Conservation (phyloP, 371 early-diverging fungal genomes). For the Syncephalastrum racemosum region DNA sequence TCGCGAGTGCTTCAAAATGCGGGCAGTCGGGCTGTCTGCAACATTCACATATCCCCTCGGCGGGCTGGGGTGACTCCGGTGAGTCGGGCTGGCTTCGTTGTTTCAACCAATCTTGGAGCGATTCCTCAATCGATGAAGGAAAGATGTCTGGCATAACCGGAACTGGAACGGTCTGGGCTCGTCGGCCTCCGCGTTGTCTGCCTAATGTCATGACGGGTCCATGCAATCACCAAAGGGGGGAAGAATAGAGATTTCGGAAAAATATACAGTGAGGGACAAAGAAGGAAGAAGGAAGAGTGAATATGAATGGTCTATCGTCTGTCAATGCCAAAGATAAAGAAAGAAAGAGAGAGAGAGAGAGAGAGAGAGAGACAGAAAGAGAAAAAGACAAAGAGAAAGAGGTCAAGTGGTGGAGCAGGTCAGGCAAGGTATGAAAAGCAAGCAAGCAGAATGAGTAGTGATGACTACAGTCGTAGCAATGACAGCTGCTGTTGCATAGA, state of each 20-base stretch:
- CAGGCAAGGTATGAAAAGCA: no score
- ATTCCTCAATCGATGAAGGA: conserved; percentile 31
- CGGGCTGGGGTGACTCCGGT: conserved; percentile 14
- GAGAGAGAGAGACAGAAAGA: conserved; percentile 7
- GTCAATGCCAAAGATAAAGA: neutral
- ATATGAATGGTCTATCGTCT: neutral
- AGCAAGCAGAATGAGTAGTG: no score
- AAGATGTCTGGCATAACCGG: conserved; percentile 2
- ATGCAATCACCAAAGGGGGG: neutral
- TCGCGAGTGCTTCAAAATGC: conserved; percentile 22
- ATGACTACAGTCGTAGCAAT: no score
- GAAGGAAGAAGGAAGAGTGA: neutral
- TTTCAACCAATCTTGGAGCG: conserved; percentile 39
- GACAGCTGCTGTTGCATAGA: no score
- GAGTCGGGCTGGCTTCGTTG: conserved; percentile 24
- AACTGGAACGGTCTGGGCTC: conserved; percentile 9
- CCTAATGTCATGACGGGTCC: neutral
- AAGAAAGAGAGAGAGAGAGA: conserved; percentile 6
- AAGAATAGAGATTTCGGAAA: neutral
- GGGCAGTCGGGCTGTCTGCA: conserved; percentile 36
- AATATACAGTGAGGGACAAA: neutral
- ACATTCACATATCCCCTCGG: conserved; percentile 31
- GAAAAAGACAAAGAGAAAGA: neutral
- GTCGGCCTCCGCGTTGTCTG: neutral
- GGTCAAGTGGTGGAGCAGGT: no score